Percentiles rank a stretch among this genome's conserved stretches.
Evolutionary conservation across 345 rosid species (phyloP).

Genomic region (Populus euphratica): DNA sequence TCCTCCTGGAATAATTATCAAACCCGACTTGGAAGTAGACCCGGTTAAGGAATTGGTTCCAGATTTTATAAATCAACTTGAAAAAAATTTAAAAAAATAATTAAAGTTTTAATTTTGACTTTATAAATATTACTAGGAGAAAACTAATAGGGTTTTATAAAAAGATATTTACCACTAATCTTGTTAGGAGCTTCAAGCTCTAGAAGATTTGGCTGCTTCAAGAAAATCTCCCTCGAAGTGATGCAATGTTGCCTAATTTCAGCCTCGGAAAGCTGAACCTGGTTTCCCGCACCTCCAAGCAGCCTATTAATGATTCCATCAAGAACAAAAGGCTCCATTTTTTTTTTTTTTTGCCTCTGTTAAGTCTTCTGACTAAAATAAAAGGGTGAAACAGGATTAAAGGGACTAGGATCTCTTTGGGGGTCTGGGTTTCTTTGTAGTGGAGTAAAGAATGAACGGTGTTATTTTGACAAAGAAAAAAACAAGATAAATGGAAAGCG

Average conservation of each 20-base stretch:
- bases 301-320: conserved; percentile 21
- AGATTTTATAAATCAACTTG: no score
- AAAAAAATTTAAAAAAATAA: no score
- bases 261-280: conserved; percentile 28
- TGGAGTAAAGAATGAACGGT: conserved; percentile 17
- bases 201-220: conserved; percentile 28
- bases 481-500: not conserved
- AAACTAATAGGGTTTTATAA: not conserved
- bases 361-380: not conserved
- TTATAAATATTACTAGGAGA: not conserved
- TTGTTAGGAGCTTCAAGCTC: conserved; percentile 33
- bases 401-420: not conserved
- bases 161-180: conserved; percentile 21
- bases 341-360: not conserved
- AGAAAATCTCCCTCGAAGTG: conserved; percentile 20
- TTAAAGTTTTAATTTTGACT: not conserved
- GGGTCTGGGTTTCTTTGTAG: conserved; percentile 8
- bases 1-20: no score
- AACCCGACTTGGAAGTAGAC: no score
- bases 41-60: no score
- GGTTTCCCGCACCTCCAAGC: conserved; percentile 31
- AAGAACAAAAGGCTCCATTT: conserved; percentile 18
- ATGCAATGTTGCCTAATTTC: conserved; percentile 29
- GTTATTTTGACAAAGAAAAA: not conserved
- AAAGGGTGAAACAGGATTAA: not conserved